A percentile compares a stretch with the other conserved stretches of the same genome.
Conservation (phyloP, 768 basidiomycete species). For the Lanmaoa rubissima region DNA sequence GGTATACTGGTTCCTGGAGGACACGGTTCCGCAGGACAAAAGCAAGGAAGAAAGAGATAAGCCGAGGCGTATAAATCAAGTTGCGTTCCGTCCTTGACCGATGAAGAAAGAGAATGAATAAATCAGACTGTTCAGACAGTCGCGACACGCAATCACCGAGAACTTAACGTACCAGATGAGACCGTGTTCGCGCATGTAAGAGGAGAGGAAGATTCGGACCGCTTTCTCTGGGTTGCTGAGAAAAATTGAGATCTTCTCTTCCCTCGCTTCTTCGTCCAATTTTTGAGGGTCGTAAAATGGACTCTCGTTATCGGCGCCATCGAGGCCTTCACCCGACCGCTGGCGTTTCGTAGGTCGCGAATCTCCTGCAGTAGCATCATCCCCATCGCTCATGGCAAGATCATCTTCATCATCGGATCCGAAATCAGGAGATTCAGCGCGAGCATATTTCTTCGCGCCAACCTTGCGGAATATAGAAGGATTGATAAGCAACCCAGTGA, state of each 20-base stretch:
- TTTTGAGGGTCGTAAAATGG: conserved; percentile 33
- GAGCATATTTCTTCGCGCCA: conserved; percentile 27
- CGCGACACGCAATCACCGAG: background rate
- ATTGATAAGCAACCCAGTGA: conserved; percentile 53
- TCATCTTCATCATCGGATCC: conserved; percentile 31
- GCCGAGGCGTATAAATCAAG: conserved; percentile 48
- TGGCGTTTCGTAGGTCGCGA: conserved; percentile 25
- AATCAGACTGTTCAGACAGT: background rate
- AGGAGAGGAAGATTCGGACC: conserved; percentile 67
- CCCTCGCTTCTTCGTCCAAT: conserved; percentile 35
- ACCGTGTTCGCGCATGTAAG: conserved; percentile 64
- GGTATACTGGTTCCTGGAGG: conserved; percentile 47
- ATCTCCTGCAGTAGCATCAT: background rate
- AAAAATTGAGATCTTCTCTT: conserved; percentile 50
- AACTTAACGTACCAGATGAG: conserved; percentile 56
- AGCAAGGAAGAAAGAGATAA: conserved; percentile 58
- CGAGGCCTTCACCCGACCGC: conserved; percentile 14
- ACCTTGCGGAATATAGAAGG: conserved; percentile 38
- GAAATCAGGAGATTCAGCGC: conserved; percentile 37
- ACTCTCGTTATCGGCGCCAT: conserved; percentile 34
- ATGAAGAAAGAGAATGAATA: background rate
- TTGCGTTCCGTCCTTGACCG: conserved; percentile 44
- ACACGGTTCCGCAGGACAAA: conserved; percentile 58
- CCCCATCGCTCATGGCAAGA: conserved; percentile 5
- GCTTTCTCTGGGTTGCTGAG: conserved; percentile 58